Percentiles rank a stretch among this genome's conserved stretches.
These are phyloP conservation scores for Boletus sp. DNA, from an alignment of 768 basidiomycete species.

Conservation along the genomic window DNA sequence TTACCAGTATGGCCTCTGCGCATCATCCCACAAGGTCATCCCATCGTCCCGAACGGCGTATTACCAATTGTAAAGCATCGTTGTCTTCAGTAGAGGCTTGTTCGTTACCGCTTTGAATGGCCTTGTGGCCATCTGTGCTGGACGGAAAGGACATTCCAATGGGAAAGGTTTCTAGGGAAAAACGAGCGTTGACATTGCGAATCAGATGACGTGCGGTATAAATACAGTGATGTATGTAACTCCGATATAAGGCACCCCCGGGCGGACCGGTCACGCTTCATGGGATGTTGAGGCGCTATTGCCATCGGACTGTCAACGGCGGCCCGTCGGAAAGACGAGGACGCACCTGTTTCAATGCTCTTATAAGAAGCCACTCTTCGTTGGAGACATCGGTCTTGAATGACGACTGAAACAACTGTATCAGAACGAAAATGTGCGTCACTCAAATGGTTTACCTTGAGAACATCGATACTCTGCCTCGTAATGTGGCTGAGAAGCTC, in stretches of 20 bases:
- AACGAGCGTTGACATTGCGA: background rate
- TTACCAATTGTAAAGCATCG: conserved; percentile 61
- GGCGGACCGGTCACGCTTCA: conserved; percentile 13
- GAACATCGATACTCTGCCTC: conserved; percentile 89
- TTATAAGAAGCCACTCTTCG: conserved; percentile 94
- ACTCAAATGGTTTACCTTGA: conserved; percentile 58
- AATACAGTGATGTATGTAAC: conserved; percentile 30
- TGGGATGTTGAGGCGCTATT: conserved; percentile 38
- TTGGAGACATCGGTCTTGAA: conserved; percentile 87
- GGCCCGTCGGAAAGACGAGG: background rate
- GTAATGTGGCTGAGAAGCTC: conserved; percentile 89
- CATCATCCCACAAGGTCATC: conserved; percentile 31
- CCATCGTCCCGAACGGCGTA: conserved; percentile 27
- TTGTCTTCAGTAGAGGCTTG: conserved; percentile 33
- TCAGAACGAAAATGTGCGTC: conserved; percentile 6
- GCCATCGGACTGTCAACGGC: background rate
- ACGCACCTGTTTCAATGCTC: conserved; percentile 71
- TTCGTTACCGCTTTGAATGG: conserved; percentile 23
- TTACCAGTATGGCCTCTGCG: conserved; percentile 36
- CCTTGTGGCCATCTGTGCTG: conserved; percentile 9
- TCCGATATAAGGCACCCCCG: conserved; percentile 18
- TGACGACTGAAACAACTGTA: conserved; percentile 47
- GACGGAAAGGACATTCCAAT: conserved; percentile 23
- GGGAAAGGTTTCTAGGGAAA: background rate
- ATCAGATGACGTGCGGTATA: conserved; percentile 21